Evolutionary conservation across 2,329 filamentous ascomycete species (phyloP).

Genomic region (Neoscytalidium dimidiatum): DNA sequence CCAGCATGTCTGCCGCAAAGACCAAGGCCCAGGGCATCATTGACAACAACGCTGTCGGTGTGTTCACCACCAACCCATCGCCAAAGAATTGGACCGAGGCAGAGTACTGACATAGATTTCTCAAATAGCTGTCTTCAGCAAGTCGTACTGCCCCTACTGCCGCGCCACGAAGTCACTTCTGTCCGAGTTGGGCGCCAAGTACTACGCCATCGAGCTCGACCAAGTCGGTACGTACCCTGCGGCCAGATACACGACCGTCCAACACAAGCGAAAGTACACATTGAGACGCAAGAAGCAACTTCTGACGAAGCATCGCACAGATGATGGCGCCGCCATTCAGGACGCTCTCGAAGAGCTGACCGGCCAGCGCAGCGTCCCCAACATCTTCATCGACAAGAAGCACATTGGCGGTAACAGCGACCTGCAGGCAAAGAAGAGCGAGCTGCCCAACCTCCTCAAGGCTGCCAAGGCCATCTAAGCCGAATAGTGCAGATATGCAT

Average conservation of each 20-base stretch:
- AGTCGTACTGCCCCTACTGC: conserved; percentile 97
- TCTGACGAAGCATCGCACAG: conserved; percentile 48
- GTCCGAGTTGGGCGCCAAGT: conserved; percentile 69
- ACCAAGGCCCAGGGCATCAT: conserved; percentile 84
- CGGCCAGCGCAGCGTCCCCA: conserved; percentile 86
- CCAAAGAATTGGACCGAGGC: not conserved
- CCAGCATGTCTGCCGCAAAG: conserved; percentile 80
- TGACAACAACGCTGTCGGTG: conserved; percentile 83
- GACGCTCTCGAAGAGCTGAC: conserved; percentile 77
- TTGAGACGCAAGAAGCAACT: not conserved
- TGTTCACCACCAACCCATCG: conserved; percentile 32
- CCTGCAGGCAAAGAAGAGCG: conserved; percentile 64
- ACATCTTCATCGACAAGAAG: conserved; percentile 87
- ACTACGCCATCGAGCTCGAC: conserved; percentile 79
- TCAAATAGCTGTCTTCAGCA: conserved; percentile 82
- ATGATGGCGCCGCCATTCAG: conserved; percentile 82
- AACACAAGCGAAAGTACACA: not conserved
- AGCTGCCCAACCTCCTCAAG: conserved; percentile 67
- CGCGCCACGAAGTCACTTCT: conserved; percentile 74
- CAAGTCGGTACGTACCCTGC: conserved; percentile 65
- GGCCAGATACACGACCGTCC: no score
- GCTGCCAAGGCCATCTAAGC: conserved; percentile 65
- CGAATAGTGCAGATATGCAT: no score
- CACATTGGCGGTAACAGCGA: conserved; percentile 98
- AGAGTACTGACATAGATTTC: not conserved